Base-by-base conservation (phyloP, 2,329 filamentous ascomycete species). In the Aaosphaeria arxii region DNA sequence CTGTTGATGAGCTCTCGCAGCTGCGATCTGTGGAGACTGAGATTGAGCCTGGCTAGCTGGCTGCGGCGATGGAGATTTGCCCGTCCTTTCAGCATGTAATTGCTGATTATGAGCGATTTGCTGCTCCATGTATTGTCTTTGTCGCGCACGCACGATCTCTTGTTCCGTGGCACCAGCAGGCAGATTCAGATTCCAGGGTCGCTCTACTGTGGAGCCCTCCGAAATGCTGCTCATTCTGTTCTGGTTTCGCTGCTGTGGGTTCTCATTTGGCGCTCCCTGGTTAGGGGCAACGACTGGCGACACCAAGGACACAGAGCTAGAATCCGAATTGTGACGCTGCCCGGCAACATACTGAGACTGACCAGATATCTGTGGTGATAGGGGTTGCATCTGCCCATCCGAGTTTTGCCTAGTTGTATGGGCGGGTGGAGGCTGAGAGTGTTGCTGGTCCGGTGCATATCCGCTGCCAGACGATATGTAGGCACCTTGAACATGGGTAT, bases 181-280 rank as follows among this genome's bases (percentile, higher is more conserved):
- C 11, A 70, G 55, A 44, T 64, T 65, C 45, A 69, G 45, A 50
- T 67, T 61, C 65, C 65, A 69, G 11, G 62, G 61, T 11, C 57
- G 54, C 45, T 67, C 62, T 36, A 49, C 44, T 44, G 58, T 52
- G 32, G 58, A 53, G 9, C 61, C 57, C 49, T 70, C 67, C 7
- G 58, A 58, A 7, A 71, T 71, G 40, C 65, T 70, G 41, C 59
- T 66, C 66, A 70, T 71, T 40, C 63, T 63, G 44, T 61, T 62
- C 42, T 63, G 62, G 4, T 46, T 40, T 30, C 52, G 55, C 40
- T 62, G 60, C 13, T 45, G 30, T 11, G 53, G 50, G 17, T 53
- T 52, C 11, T 40, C 30, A 28, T 39, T 48, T 33, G 50, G 44
- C 17, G 58, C 46, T 28, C 58, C 56, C 4, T 61, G 55, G 9